Evolutionary conservation across 75 land plant genomes (phyloP), one percentile per base, ranked within the genome.

Genomic region (Azolla pinnata): DNA sequence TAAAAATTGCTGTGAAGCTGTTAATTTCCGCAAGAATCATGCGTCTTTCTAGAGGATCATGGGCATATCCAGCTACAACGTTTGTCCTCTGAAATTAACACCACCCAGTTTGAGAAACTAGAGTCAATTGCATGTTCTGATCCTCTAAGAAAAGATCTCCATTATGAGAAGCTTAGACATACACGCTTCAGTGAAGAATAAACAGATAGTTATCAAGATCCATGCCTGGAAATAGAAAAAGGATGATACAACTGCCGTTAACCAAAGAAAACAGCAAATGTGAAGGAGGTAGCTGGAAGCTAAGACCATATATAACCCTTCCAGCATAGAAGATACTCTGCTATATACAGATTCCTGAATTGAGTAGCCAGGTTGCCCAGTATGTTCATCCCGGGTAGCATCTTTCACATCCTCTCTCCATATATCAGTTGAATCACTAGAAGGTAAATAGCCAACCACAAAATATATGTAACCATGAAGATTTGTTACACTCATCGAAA

Each of bases 221-320:
- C 54, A 20, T 62, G 83, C 96, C 81, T 86, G 87, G 66, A 90
- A 86, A 46, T 90, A 90, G 57, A 90, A 90, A 72, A 85, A 85
- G 28, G 96, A 89, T 14, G 96, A 89, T 8, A 89, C 78, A 40
- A 85, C 80, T 48, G 96, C 96, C 68, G 82, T 83, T 50, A 89
- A 76, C 90, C 96, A 89, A 31, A 89, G 56, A 59, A 89, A 85
- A 24, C 77, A 69, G 45, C 90, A 83, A n/a, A 83, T 75, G 61
- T 67, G 74, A 44, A 85, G 67, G 34, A 89, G 73, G 54, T 89
- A 89, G 35, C 71, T 72, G 57, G 96, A 89, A 33, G 90, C 79
- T 2, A 89, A 30, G 61, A 85, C 83, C 14, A 89, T 82, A 30
- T 71, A 66, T 40, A 89, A 33, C 40, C 96, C 96, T 34, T 89